Evolutionary conservation across 192 early-diverging fungal species (phyloP).

Genomic region (Kappamyces sp.): DNA sequence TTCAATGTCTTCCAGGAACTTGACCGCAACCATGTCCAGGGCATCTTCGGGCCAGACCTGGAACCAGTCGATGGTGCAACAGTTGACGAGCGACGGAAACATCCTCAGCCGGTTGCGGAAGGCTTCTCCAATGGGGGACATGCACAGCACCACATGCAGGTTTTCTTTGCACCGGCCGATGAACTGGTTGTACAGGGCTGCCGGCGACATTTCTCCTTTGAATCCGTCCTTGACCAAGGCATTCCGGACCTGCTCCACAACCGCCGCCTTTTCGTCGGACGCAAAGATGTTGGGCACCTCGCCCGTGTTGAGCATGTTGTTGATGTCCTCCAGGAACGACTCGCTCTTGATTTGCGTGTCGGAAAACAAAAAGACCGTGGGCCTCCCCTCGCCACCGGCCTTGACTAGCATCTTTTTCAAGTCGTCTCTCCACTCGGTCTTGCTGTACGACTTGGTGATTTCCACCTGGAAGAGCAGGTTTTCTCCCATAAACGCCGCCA

Average conservation of each 20-base stretch:
- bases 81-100: constrained; percentile 58
- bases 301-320: constrained; percentile 60
- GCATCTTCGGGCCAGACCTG: constrained; percentile 61
- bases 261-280: constrained; percentile 53
- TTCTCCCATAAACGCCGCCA: constrained; percentile 54
- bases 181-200: constrained; percentile 50
- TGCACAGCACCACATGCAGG: constrained; percentile 54
- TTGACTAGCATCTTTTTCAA: constrained; percentile 49
- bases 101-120: constrained; percentile 52
- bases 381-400: constrained; percentile 48
- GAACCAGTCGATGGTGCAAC: constrained; percentile 63
- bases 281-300: constrained; percentile 58
- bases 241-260: constrained; percentile 44
- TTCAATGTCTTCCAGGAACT: constrained; percentile 55
- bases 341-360: constrained; percentile 54
- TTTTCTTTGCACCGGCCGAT: constrained; percentile 54
- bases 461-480: constrained; percentile 53
- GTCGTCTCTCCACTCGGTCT: constrained; percentile 56
- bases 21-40: constrained; percentile 48
- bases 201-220: constrained; percentile 47
- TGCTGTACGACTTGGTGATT: constrained; percentile 52
- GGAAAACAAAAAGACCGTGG: constrained; percentile 51
- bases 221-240: constrained; percentile 47
- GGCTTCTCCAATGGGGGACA: constrained; percentile 56
- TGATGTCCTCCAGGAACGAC: constrained; percentile 56